Evolutionary conservation across 1,284 basidiomycete species (phyloP).

Genomic region (Mycena sp.): DNA sequence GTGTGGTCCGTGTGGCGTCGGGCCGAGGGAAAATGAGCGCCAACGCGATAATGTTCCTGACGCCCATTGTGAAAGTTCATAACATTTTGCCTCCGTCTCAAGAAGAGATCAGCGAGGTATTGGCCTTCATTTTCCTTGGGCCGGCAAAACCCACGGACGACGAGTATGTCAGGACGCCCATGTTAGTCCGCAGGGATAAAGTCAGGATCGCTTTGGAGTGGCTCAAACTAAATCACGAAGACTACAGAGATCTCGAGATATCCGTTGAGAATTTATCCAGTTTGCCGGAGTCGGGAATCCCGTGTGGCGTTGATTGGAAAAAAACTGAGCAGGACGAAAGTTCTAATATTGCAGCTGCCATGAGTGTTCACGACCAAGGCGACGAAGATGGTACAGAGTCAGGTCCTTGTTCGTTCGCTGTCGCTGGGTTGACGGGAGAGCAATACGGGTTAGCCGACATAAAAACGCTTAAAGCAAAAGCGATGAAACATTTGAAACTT

Average conservation of each 20-base stretch:
- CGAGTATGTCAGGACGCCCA: slow-evolving; percentile 40
- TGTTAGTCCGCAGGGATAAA: slow-evolving; percentile 26
- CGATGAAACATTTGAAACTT: slow-evolving; percentile 32
- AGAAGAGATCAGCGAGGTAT: slow-evolving; percentile 34
- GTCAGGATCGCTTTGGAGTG: slow-evolving; percentile 33
- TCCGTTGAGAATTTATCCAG: slow-evolving; percentile 9
- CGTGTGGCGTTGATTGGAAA: slow-evolving; percentile 1
- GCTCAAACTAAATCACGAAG: slow-evolving; percentile 30
- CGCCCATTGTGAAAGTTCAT: slow-evolving; percentile 44
- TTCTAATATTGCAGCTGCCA: background rate
- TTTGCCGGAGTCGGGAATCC: background rate
- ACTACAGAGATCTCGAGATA: slow-evolving; percentile 28
- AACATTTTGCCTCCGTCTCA: slow-evolving; percentile 42
- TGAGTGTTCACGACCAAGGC: background rate
- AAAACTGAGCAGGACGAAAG: background rate
- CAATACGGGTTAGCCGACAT: slow-evolving; percentile 29
- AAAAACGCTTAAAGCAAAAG: slow-evolving; percentile 31
- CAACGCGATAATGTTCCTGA: slow-evolving; percentile 36
- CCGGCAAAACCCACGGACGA: slow-evolving; percentile 15
- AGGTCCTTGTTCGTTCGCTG: slow-evolving; percentile 47
- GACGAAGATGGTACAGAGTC: slow-evolving; percentile 31
- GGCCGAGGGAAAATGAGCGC: slow-evolving; percentile 11
- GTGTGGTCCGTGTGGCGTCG: slow-evolving; percentile 1
- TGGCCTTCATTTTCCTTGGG: slow-evolving; percentile 8
- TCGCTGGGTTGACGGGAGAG: slow-evolving; percentile 46